phyloP scores from a whole-genome alignment of 2,329 filamentous ascomycete genomes.

The Arthroderma uncinatum region DNA sequence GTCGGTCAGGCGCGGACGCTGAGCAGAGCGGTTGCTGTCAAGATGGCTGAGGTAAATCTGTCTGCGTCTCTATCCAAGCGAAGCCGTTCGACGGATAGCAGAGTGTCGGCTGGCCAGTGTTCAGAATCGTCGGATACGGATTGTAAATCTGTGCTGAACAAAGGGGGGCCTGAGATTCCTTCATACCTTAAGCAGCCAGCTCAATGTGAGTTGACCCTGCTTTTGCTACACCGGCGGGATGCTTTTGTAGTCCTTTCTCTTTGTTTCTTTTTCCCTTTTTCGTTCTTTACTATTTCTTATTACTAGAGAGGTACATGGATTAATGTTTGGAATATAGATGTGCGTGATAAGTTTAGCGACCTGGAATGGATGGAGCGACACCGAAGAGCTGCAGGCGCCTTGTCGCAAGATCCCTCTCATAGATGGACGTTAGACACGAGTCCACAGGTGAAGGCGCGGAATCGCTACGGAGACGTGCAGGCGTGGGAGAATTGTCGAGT shows the following conservation, averaged over 20 bases:
- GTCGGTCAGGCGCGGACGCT: conserved; percentile 33
- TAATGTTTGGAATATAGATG: conserved; percentile 33
- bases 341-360: conserved; percentile 49
- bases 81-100: conserved; percentile 27
- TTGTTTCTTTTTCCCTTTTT: neutral
- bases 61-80: conserved; percentile 29
- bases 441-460: conserved; percentile 50
- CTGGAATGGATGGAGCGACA: conserved; percentile 50
- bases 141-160: conserved; percentile 18
- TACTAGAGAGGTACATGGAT: neutral
- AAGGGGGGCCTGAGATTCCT: conserved; percentile 24
- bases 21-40: conserved; percentile 30
- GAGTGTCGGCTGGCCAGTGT: conserved; percentile 19
- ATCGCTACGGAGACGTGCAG: conserved; percentile 82
- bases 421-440: conserved; percentile 50
- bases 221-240: neutral
- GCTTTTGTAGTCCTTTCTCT: neutral
- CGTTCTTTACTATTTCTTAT: neutral
- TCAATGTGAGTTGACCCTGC: conserved; percentile 24
- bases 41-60: conserved; percentile 33
- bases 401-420: conserved; percentile 38
- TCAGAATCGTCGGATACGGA: conserved; percentile 6
- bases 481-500: conserved; percentile 82
- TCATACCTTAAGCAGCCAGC: conserved; percentile 30
- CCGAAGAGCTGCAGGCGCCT: conserved; percentile 40